Evolutionary conservation across 2,329 filamentous ascomycete species (phyloP), one percentile per base, ranked within the genome.

Genomic region (Talaromyces sp.): DNA sequence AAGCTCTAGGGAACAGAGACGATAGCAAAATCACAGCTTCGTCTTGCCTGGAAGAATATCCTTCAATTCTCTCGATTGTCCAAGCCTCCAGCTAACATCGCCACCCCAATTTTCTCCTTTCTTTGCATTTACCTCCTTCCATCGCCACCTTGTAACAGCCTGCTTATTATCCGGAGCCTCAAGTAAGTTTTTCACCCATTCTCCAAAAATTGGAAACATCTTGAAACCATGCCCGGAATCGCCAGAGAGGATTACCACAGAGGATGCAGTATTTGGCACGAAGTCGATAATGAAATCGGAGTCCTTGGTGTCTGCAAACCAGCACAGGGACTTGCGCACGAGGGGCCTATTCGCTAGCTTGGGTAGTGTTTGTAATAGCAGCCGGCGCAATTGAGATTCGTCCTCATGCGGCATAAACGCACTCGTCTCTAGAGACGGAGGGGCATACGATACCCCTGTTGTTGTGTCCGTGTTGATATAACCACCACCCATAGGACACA

Each of bases 201-300:
- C 68, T 1, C 85, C 84, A 64, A 87, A 78, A 3, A 81, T 80
- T 0, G 85, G 85, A 7, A 72, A 67, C 61, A 84, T 87, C 65
- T 87, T 87, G 69, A 86, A 87, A 0, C 77, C 85, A 69, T 87
- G 85, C 0, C 86, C 85, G 31, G 79, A 82, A 0, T 85, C 86
- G 0, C 83, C 85, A 0, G 85, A 87, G 2, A 83, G 84, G 0
- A 87, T 77, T 66, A 86, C 82, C 0, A 88, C 67, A 0, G 80
- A 78, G 8, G 43, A 50, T 24, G 19, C 19, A 26, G 77, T 81
- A 0, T 73, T 69, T 0, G 84, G 84, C 0, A 87, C 80, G 57
- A 79, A 83, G 66, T 87, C 85, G 50, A 88, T 78, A 54, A 85
- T 78, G 63, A 80, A 88, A 53, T 87, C 82, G 0, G 83, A 85